Percentiles rank a stretch among this genome's conserved stretches.
Evolutionary conservation across 2,329 filamentous ascomycete genomes (phyloP).

Genomic region (Cladosporium sp.): DNA sequence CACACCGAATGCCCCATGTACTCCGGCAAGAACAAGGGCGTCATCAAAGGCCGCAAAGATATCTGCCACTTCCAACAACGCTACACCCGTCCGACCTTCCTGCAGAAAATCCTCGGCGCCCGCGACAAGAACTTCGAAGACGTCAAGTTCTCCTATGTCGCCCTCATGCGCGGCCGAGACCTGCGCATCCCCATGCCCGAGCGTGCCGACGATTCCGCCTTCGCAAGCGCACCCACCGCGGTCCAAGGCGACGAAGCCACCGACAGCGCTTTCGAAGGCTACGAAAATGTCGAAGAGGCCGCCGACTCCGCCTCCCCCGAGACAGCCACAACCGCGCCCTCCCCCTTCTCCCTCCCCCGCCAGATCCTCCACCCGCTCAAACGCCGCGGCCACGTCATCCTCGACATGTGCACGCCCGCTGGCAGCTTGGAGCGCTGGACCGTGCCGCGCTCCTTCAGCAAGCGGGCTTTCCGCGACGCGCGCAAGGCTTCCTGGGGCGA

Average conservation of each 20-base stretch:
- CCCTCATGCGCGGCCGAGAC: slow-evolving; percentile 72
- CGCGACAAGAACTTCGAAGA: slow-evolving; percentile 80
- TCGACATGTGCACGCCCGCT: slow-evolving; percentile 85
- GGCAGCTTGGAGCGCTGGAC: slow-evolving; percentile 92
- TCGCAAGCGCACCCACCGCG: slow-evolving; percentile 27
- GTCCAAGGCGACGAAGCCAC: slow-evolving; percentile 55
- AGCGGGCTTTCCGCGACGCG: slow-evolving; percentile 84
- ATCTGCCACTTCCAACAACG: slow-evolving; percentile 89
- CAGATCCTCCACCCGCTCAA: slow-evolving; percentile 79
- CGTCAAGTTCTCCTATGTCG: slow-evolving; percentile 84
- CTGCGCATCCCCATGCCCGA: slow-evolving; percentile 37
- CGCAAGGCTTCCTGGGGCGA: slow-evolving; percentile 90
- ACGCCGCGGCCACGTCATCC: slow-evolving; percentile 77
- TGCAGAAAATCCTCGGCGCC: slow-evolving; percentile 70
- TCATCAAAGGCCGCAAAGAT: slow-evolving; percentile 73
- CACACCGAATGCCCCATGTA: slow-evolving; percentile 91
- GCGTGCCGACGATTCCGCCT: slow-evolving; percentile 21
- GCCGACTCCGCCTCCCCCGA: too few relatives aligned
- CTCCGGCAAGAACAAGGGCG: slow-evolving; percentile 53
- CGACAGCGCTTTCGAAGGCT: slow-evolving; percentile 67
- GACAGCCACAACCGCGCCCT: slow-evolving; percentile 16
- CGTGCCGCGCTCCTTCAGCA: slow-evolving; percentile 75
- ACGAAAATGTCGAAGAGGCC: slow-evolving; percentile 45
- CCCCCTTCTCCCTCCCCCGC: slow-evolving; percentile 69
- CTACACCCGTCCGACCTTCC: slow-evolving; percentile 76